phyloP scores from a whole-genome alignment of 2,329 filamentous ascomycete genomes.

The Fonsecaea pugnacius region DNA sequence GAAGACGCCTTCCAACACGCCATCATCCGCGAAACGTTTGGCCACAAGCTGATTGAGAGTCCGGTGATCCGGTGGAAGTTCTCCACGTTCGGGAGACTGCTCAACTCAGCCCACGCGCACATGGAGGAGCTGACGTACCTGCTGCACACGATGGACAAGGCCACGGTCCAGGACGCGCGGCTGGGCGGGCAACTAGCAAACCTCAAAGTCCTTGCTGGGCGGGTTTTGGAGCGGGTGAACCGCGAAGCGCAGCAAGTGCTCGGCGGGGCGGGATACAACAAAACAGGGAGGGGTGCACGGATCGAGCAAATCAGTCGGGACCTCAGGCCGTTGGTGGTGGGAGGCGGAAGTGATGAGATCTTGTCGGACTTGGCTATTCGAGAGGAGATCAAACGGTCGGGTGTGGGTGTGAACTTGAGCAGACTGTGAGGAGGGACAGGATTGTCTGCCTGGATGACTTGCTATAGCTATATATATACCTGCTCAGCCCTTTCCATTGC shows the following conservation, averaged over 20 bases:
- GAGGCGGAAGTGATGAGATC: conserved; percentile 30
- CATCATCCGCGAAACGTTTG: conserved; percentile 59
- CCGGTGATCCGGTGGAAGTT: conserved; percentile 68
- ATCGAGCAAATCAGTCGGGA: conserved; percentile 28
- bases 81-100: conserved; percentile 56
- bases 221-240: conserved; percentile 21
- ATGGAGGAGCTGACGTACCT: conserved; percentile 61
- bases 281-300: conserved; percentile 26
- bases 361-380: conserved; percentile 29
- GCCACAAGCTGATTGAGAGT: conserved; percentile 65
- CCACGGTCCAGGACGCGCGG: not conserved
- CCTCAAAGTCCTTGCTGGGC: conserved; percentile 33
- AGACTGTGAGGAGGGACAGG: not conserved
- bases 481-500: too few species aligned
- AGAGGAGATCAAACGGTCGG: conserved; percentile 20
- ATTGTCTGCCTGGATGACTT: too few species aligned
- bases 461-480: too few species aligned
- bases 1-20: conserved; percentile 59
- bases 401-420: not conserved
- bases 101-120: conserved; percentile 63
- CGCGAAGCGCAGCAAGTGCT: conserved; percentile 28
- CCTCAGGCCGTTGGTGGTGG: conserved; percentile 23
- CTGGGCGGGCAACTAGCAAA: conserved; percentile 36
- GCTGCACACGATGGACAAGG: conserved; percentile 37
- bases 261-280: conserved; percentile 29